These are phyloP conservation scores for Apiospora sp. DNA, from an alignment of 2,329 filamentous ascomycete species.

Conservation along the genomic window DNA sequence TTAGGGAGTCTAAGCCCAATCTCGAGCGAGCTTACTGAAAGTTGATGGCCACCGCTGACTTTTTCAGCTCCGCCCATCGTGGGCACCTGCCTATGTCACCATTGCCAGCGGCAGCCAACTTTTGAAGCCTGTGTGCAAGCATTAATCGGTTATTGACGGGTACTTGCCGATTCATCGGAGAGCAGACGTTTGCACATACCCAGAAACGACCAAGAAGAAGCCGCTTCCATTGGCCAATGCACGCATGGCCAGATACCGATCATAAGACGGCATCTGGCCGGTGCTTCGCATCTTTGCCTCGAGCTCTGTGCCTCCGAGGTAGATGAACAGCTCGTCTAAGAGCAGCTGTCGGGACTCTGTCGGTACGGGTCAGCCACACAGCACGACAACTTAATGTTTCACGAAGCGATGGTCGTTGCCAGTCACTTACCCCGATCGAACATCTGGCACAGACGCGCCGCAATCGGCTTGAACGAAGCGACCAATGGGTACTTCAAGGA, in stretches of 20 bases:
- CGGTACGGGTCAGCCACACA: not conserved
- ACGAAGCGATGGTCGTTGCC: too few species aligned
- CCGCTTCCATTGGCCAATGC: conserved; percentile 4
- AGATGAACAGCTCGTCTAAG: conserved; percentile 11
- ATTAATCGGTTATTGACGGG: not conserved
- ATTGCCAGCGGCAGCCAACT: not conserved
- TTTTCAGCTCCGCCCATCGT: not conserved
- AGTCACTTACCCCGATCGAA: conserved; percentile 5
- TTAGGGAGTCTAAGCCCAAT: not conserved
- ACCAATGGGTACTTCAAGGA: not conserved
- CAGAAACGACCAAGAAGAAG: conserved; percentile 13
- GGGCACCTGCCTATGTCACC: not conserved
- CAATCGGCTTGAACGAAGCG: conserved; percentile 7
- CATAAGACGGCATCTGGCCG: not conserved
- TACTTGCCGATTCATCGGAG: not conserved
- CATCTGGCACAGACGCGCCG: not conserved
- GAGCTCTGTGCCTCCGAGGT: conserved; percentile 4
- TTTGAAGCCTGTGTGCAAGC: not conserved
- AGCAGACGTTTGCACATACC: not conserved
- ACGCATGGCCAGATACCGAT: not conserved
- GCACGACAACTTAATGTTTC: not conserved
- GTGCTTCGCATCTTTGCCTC: not conserved
- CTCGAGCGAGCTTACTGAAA: not conserved
- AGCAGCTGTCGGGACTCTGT: conserved; percentile 1
- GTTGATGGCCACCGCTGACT: conserved; percentile 1